These are phyloP conservation scores for Arachis monticola DNA, from an alignment of 331 rosid species.

Conservation along the genomic window DNA sequence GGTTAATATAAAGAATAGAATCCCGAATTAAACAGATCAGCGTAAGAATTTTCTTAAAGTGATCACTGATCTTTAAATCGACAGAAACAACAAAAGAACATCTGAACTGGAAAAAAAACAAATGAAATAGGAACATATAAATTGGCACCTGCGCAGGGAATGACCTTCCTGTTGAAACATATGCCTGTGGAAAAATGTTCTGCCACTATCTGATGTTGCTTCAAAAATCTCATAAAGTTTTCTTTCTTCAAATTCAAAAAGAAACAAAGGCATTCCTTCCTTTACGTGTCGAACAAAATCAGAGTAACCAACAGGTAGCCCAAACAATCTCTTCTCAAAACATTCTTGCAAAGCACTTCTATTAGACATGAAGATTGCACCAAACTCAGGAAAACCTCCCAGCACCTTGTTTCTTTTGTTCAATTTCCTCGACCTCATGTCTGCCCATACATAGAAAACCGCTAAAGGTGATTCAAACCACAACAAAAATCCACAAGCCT, in stretches of 20 bases:
- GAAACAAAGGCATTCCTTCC: conserved; percentile 68
- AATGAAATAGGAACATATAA: background rate
- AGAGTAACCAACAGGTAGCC: conserved; percentile 47
- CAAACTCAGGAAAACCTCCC: conserved; percentile 48
- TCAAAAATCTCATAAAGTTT: conserved; percentile 65
- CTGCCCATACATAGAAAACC: conserved; percentile 19
- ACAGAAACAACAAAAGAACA: conserved; percentile 26
- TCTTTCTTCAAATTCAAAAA: conserved; percentile 61
- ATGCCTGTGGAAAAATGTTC: conserved; percentile 58
- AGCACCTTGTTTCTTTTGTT: conserved; percentile 22
- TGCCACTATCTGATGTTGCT: conserved; percentile 64
- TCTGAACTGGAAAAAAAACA: background rate
- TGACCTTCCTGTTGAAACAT: conserved; percentile 52
- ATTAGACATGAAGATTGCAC: conserved; percentile 77
- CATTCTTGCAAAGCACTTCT: conserved; percentile 51
- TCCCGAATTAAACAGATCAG: conserved; percentile 12
- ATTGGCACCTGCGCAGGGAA: conserved; percentile 75
- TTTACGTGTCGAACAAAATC: conserved; percentile 53
- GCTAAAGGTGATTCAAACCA: conserved; percentile 1
- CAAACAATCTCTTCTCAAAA: conserved; percentile 49
- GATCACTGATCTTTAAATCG: conserved; percentile 3
- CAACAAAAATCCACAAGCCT: background rate
- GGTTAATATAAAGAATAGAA: conserved; percentile 29
- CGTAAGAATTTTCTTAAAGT: background rate
- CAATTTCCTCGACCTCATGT: conserved; percentile 21